These are phyloP conservation scores for Acorus calamus DNA, from an alignment of 106 monocot genomes.

Conservation along the genomic window DNA sequence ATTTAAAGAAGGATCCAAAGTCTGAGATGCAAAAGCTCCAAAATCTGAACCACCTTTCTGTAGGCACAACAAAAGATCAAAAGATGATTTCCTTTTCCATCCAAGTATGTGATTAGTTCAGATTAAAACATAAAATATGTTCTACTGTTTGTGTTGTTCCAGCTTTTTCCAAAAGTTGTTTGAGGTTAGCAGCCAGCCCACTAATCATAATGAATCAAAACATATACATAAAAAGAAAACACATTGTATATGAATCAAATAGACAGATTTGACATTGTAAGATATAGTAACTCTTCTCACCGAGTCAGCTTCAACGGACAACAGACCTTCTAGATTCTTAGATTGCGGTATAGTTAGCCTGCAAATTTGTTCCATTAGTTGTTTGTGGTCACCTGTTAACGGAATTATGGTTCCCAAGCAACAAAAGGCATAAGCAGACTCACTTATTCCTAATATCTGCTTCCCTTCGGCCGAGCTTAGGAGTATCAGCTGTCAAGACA, in stretches of 20 bases:
- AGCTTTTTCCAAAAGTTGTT: no score
- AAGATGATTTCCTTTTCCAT: background rate
- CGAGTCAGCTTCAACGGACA: conserved; percentile 20
- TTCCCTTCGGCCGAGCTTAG: no score
- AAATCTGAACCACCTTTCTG: conserved; percentile 53
- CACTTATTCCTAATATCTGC: no score
- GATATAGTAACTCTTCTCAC: conserved; percentile 44
- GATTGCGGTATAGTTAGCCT: conserved; percentile 31
- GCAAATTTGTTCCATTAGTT: no score
- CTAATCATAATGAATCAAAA: no score
- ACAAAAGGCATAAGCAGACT: background rate
- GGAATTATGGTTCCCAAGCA: no score
- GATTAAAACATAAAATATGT: no score
- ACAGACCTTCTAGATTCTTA: conserved; percentile 36
- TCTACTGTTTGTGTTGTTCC: no score
- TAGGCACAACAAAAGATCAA: conserved; percentile 5
- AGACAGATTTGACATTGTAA: background rate
- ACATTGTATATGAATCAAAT: background rate
- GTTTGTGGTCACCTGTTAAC: no score
- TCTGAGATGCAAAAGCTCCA: conserved; percentile 31
- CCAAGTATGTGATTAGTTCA: background rate
- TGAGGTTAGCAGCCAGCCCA: no score
- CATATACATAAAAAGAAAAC: background rate
- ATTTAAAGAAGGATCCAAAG: no score
- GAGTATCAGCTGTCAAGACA: no score